Evolutionary conservation across 2,329 filamentous ascomycete genomes (phyloP), one percentile per base, ranked within the genome.

Genomic region (Fusarium continuum): DNA sequence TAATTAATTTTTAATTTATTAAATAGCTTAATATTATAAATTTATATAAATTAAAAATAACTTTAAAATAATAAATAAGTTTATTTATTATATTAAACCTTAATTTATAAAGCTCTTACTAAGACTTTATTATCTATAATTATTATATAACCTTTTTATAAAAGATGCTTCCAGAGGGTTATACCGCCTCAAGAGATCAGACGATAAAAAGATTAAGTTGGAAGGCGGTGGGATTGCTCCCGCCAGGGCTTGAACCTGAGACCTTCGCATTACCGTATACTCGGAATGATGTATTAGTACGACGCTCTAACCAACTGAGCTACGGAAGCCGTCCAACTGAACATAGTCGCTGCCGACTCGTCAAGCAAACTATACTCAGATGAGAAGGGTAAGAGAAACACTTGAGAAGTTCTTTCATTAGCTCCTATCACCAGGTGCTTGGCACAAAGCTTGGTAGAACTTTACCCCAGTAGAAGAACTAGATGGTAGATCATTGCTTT

Each of bases 241-340:
- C 51, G 51, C 51, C 51, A 55, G 51, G 51, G 51, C 51, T 55
- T 55, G 51, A 55, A 55, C 51, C 51, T 55, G 51, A 55, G 51
- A 55, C 51, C 51, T 55, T 55, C 51, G 51, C 51, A 55, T 55
- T 16, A 55, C 51, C 23, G 47, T 10, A 55, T 55, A 55, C 23
- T 55, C 51, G 14, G 51, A 53, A 20, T 55, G 47, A 53, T 53
- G 51, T 55, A 55, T 55, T 55, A 55, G 51, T 55, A 55, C 51
- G 51, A 55, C 51, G 51, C 51, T 55, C 51, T 55, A 55, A 55
- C 51, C 51, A 55, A 55, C 51, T 55, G 51, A 55, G 51, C 51
- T 55, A 55, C 52, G 52, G 51, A 57, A 57, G 54, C 43, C 54
- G 29, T 57, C 41, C 28, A 49, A 49, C 57, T 50, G 52, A 22